phyloP scores from a whole-genome alignment of 768 basidiomycete genomes.

The Goffeauzyma gilvescens region DNA sequence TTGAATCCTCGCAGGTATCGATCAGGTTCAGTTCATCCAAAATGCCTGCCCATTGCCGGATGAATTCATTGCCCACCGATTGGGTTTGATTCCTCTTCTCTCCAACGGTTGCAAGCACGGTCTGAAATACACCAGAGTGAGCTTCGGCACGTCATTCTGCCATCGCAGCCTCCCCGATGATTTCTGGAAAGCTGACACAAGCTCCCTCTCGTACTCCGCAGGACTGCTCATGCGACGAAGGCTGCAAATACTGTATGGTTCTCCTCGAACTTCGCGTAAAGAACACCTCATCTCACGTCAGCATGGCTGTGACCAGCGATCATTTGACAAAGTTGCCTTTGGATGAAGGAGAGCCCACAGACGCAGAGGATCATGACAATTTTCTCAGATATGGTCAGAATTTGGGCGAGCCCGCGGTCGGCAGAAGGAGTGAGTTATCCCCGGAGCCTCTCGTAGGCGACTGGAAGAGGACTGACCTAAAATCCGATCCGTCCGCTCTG shows the following conservation, averaged over 20 bases:
- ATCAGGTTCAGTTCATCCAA: slow-evolving; percentile 77
- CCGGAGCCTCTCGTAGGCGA: too few species aligned
- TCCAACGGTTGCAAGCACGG: slow-evolving; percentile 76
- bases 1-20: slow-evolving; percentile 83
- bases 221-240: slow-evolving; percentile 79
- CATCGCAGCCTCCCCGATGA: slow-evolving; percentile 36
- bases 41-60: slow-evolving; percentile 90
- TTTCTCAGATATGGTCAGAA: too few species aligned
- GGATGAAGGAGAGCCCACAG: too few species aligned
- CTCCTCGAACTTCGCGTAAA: slow-evolving; percentile 56
- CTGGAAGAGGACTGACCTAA: too few species aligned
- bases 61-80: slow-evolving; percentile 88
- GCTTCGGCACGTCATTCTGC: slow-evolving; percentile 38
- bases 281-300: slow-evolving; percentile 46
- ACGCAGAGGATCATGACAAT: too few species aligned
- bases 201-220: slow-evolving; percentile 27
- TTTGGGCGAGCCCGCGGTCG: too few species aligned
- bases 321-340: slow-evolving; percentile 39
- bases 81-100: slow-evolving; percentile 80
- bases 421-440: too few species aligned
- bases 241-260: slow-evolving; percentile 73
- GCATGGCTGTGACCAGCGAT: slow-evolving; percentile 68
- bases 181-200: slow-evolving; percentile 1
- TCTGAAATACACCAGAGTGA: slow-evolving; percentile 38
- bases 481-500: too few species aligned